Evolutionary conservation across 108 stramenopile genomes (phyloP), one percentile per base, ranked within the genome.

Genomic region (Nitzschia sp.): DNA sequence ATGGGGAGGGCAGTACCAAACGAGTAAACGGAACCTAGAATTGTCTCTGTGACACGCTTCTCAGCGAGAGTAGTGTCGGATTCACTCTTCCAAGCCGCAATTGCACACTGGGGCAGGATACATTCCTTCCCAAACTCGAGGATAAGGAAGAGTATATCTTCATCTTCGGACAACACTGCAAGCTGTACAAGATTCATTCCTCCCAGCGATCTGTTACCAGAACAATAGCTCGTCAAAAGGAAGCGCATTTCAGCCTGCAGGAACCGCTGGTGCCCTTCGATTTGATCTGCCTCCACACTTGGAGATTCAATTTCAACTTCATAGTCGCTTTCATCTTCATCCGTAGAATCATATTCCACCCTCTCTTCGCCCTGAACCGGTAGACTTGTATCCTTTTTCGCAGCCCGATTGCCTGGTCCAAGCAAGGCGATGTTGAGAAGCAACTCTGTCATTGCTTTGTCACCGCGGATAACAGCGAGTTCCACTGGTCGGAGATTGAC

Each of bases 391-490:
- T 48, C 46, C n/a, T 17, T 17, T 17, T 17, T 15, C 14, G 6
- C 14, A 17, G 46, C 14, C 14, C 14, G n/a, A 3, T 2, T 15
- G 6, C 46, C 2, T 3, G 46, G 17, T 48, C 46, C 46, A 3
- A 15, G 14, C 17, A 15, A 15, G 17, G 46, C 46, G 2, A 48
- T 15, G 6, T 15, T 17, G 1, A 48, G 46, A 48, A 48, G 46
- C n/a, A 48, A 48, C 25, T 66, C 12, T 3, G 38, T 51, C 51
- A 66, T 51, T 2, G 1, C 17, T 12, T 39, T 19, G 25, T 66
- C 65, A 11, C 65, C 65, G 14, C 51, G 48, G 14, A 66, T 7
- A 15, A 66, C 52, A 15, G 65, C 65, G 1, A 66, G 51, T 39
- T 66, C 65, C 15, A 66, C n/a, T 26, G 65, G 65, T 11, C 65